These are phyloP conservation scores for Arachis stenosperma DNA, from an alignment of 306 rosid genomes.

Conservation along the genomic window DNA sequence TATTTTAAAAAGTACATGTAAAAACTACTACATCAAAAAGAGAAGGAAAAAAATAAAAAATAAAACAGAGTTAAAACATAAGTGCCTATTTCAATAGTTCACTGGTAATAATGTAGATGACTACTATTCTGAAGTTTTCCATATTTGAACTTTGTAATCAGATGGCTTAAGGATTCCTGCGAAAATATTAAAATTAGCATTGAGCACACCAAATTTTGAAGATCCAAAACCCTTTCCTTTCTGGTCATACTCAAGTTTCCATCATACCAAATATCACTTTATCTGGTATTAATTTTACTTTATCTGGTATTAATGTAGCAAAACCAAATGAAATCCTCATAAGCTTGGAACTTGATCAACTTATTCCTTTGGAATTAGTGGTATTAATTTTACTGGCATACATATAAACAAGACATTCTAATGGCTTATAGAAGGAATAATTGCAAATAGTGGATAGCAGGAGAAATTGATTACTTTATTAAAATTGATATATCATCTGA, in stretches of 20 bases:
- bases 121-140: constrained; percentile 9
- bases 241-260: constrained; percentile 16
- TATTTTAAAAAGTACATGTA: no score
- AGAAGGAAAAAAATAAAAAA: no score
- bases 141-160: constrained; percentile 13
- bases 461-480: constrained; percentile 10
- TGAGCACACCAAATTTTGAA: not conserved
- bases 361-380: not conserved
- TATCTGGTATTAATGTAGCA: not conserved
- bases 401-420: constrained; percentile 9
- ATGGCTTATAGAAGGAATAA: not conserved
- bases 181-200: constrained; percentile 7
- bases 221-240: constrained; percentile 9
- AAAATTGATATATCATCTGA: constrained; percentile 15
- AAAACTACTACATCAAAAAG: no score
- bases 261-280: constrained; percentile 2
- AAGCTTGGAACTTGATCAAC: not conserved
- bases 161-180: not conserved
- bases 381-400: constrained; percentile 13
- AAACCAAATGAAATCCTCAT: constrained; percentile 15
- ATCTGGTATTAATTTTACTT: not conserved
- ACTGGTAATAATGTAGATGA: not conserved
- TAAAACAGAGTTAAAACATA: no score
- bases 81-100: no score
- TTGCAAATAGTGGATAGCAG: not conserved